phyloP scores from a whole-genome alignment of 345 rosid species.

The Eucalyptus regnans region DNA sequence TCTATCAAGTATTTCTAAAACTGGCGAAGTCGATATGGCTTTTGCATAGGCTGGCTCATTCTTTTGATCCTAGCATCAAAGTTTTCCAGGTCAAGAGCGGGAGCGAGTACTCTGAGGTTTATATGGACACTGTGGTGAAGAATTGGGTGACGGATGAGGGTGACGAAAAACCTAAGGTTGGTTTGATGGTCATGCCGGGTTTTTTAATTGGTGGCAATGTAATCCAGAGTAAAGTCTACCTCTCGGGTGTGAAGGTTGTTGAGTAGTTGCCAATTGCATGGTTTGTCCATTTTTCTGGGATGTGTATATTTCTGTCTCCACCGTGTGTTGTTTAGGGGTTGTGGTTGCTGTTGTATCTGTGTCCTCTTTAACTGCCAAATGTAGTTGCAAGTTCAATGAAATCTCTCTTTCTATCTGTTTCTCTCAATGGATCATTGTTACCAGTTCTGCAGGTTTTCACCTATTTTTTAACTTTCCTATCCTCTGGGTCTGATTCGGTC shows the following conservation, averaged over 20 bases:
- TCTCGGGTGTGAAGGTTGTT: conserved; percentile 9
- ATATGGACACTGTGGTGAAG: conserved; percentile 6
- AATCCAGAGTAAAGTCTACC: conserved; percentile 3
- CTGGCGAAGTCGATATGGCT: conserved; percentile 7
- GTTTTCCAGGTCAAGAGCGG: conserved; percentile 9
- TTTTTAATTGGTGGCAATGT: background rate
- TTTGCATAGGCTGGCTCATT: conserved; percentile 7
- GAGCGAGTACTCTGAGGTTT: background rate
- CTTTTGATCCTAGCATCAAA: conserved; percentile 2
- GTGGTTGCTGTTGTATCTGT: background rate
- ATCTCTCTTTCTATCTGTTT: background rate
- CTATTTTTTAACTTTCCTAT: background rate
- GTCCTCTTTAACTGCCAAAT: background rate
- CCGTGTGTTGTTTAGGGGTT: background rate
- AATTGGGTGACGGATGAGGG: background rate
- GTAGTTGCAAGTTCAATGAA: background rate
- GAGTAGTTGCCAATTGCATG: background rate
- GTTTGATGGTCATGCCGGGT: conserved; percentile 9
- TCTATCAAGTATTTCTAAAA: conserved; percentile 8
- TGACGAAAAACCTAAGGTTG: background rate
- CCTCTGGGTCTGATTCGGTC: background rate
- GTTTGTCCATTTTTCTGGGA: background rate
- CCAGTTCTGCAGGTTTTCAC: background rate
- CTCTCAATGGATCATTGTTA: background rate
- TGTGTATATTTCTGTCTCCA: background rate